Evolutionary conservation across 2,329 filamentous ascomycete genomes (phyloP), one percentile per base, ranked within the genome.

Genomic region (Epicoccum sorghinum): DNA sequence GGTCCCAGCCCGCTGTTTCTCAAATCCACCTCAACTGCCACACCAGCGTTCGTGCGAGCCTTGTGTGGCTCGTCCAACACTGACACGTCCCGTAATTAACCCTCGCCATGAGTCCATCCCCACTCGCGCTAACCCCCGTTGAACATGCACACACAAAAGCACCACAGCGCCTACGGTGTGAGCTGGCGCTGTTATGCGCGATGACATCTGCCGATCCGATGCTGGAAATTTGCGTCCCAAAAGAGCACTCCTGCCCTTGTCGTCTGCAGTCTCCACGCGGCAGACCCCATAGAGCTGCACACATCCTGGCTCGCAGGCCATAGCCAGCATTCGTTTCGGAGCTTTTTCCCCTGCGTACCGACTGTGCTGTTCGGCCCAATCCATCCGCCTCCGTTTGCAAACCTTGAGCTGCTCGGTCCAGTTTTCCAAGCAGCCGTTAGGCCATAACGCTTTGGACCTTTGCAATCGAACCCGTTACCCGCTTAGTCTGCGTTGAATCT

Each of bases 361-460:
- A 51, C 18, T 18, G 18, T 54, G 45, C 40, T 60, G 60, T 55
- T 59, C 57, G 61, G 60, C 67, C 60, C 65, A 50, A 59, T 33
- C 22, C 64, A 64, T 64, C 9, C 66, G 55, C 57, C 57, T 58
- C 61, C 60, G 60, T 47, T 27, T 52, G 56, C 59, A 58, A 60
- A 47, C 37, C 57, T 9, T 45, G 37, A 52, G 47, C 55, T 51
- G 49, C 55, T 49, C 54, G 37, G 51, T 45, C 70, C 67, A 73
- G 71, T 71, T 70, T 67, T 56, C 59, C 60, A 62, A 68, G 66
- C 66, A 69, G 62, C 68, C 62, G 60, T 66, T 68, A 58, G 58
- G 59, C 62, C 42, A 61, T 62, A 63, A 66, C 66, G 68, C 68
- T 70, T 69, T 33, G 10, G 61, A 47, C 47, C 57, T 54, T 61